phyloP scores from a whole-genome alignment of 2,329 filamentous ascomycete genomes.

The Fusarium hostae region DNA sequence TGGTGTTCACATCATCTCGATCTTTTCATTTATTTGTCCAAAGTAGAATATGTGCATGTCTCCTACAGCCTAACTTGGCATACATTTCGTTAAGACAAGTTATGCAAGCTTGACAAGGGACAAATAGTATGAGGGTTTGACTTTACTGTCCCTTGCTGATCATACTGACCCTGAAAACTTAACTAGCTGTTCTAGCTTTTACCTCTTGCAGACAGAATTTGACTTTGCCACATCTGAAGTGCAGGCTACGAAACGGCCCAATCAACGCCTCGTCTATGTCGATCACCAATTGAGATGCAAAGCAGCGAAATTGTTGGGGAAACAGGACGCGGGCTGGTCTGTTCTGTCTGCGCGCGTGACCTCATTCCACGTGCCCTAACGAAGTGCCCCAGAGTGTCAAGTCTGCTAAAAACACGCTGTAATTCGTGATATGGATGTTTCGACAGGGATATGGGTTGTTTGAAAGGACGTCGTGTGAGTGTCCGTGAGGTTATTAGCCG shows the following conservation, averaged over 20 bases:
- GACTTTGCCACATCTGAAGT: conserved; percentile 27
- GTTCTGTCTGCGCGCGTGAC: conserved; percentile 35
- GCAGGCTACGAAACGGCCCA: conserved; percentile 17
- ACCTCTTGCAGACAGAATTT: conserved; percentile 5
- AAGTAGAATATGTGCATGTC: not conserved
- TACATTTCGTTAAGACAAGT: not conserved
- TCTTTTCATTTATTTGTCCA: not conserved
- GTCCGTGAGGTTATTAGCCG: conserved; percentile 20
- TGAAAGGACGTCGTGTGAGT: conserved; percentile 3
- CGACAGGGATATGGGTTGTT: conserved; percentile 3
- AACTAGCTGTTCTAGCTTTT: not conserved
- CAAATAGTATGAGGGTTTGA: not conserved
- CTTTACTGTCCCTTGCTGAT: conserved; percentile 21
- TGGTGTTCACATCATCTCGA: conserved; percentile 16
- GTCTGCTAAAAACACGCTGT: not conserved
- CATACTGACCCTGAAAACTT: conserved; percentile 1
- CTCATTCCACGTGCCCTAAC: conserved; percentile 29
- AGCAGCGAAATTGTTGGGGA: conserved; percentile 38
- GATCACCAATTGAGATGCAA: conserved; percentile 32
- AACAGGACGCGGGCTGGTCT: conserved; percentile 30
- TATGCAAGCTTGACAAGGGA: not conserved
- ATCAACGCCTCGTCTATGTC: conserved; percentile 30
- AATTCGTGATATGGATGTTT: conserved; percentile 9
- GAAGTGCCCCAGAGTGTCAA: conserved; percentile 5
- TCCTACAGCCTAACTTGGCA: not conserved